A percentile compares a stretch with the other conserved stretches of the same genome.
phyloP scores from a whole-genome alignment of 73 alveolate genomes.

The Paramecium pentaurelia region DNA sequence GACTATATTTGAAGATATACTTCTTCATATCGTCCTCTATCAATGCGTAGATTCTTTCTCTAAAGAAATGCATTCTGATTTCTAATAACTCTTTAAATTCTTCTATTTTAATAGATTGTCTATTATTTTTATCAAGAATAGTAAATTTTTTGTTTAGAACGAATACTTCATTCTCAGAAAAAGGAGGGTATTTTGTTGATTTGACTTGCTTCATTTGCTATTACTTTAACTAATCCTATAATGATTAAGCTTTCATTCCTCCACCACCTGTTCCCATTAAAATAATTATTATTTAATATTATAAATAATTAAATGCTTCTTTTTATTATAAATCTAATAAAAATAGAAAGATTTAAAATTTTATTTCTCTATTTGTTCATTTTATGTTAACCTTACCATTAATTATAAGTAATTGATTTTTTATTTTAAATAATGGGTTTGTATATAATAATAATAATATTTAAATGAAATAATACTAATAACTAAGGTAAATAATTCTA shows the following conservation, averaged over 20 bases:
- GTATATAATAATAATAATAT: no score
- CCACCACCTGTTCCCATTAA: not conserved
- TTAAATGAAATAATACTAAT: not conserved
- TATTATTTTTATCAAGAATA: not conserved
- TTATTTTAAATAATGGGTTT: no score
- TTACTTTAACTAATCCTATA: not conserved
- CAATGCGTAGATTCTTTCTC: not conserved
- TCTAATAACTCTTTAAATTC: constrained; percentile 20
- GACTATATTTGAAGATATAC: not conserved
- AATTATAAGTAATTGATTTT: no score
- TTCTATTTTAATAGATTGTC: constrained; percentile 5
- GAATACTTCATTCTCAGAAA: constrained; percentile 36
- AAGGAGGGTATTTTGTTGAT: constrained; percentile 38
- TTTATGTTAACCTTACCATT: no score
- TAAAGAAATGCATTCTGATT: not conserved
- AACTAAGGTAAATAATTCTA: no score
- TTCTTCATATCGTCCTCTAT: not conserved
- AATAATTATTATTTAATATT: not conserved
- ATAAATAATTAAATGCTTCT: not conserved
- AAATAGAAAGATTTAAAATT: no score
- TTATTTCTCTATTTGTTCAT: no score
- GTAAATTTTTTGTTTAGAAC: not conserved
- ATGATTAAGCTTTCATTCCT: not conserved
- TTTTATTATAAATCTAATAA: no score
- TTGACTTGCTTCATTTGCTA: not conserved